Evolutionary conservation across 108 stramenopile species (phyloP).

Genomic region (Pseudonitzschia multiseries): DNA sequence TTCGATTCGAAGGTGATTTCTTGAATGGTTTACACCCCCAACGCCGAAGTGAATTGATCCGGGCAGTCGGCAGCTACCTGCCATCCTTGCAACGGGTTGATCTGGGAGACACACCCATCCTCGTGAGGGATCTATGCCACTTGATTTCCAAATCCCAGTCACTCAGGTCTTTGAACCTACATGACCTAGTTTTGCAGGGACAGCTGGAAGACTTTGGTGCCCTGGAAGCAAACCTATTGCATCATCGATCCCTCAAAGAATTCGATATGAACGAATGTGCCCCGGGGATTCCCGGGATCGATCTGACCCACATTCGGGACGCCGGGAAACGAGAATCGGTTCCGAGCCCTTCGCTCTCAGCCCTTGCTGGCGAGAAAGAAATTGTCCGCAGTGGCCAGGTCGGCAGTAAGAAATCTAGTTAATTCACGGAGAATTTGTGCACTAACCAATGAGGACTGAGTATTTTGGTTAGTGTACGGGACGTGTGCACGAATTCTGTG

Average conservation of each 20-base stretch:
- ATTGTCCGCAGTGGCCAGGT: not conserved
- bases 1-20: slow-evolving; percentile 7
- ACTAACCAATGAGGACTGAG: too few relatives aligned
- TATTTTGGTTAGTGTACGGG: too few relatives aligned
- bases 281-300: not conserved
- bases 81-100: not conserved
- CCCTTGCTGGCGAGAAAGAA: not conserved
- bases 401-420: not conserved
- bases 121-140: not conserved
- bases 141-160: not conserved
- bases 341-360: not conserved
- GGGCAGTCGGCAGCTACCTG: not conserved
- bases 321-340: not conserved
- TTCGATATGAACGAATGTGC: slow-evolving; percentile 3
- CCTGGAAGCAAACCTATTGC: not conserved
- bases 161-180: not conserved
- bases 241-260: not conserved
- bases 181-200: slow-evolving; percentile 7
- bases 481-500: too few relatives aligned
- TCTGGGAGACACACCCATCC: slow-evolving; percentile 2
- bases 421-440: too few relatives aligned
- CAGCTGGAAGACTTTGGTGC: not conserved
- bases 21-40: not conserved
- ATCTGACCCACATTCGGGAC: not conserved
- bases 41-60: not conserved